A percentile compares a stretch with the other conserved stretches of the same genome.
Conservation (phyloP, 108 stramenopile genomes). For the Discostella stelligeroides region DNA sequence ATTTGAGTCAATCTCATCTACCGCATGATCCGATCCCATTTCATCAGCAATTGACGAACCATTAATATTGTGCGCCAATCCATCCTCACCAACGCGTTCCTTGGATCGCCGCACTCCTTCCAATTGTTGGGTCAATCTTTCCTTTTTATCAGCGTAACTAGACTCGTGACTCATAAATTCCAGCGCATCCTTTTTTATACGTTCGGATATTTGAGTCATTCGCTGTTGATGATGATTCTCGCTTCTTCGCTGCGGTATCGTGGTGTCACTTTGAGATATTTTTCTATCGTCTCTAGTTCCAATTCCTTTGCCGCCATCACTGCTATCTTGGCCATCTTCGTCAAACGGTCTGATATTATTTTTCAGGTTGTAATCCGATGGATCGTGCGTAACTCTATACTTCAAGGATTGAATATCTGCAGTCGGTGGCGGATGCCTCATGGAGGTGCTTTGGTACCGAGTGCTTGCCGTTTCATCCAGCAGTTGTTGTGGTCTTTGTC, state of each 20-base stretch:
- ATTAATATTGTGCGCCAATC: background rate
- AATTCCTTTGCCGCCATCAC: background rate
- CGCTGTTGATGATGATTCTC: background rate
- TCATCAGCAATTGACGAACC: background rate
- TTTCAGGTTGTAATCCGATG: background rate
- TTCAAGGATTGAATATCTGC: background rate
- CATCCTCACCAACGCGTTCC: background rate
- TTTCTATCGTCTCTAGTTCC: background rate
- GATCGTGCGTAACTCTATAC: background rate
- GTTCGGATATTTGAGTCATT: conserved; percentile 18
- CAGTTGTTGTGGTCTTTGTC: too few relatives aligned
- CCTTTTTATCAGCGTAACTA: background rate
- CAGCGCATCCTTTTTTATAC: conserved; percentile 29
- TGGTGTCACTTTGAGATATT: too few relatives aligned
- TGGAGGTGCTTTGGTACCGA: conserved; percentile 6
- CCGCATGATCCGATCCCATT: background rate
- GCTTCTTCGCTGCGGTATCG: background rate
- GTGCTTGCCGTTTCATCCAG: too few relatives aligned
- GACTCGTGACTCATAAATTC: conserved; percentile 29
- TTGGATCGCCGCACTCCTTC: background rate
- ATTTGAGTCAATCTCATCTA: too few relatives aligned
- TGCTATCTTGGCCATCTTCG: background rate
- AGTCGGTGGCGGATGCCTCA: conserved; percentile 15
- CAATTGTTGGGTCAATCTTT: background rate
- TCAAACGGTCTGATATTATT: background rate